Evolutionary conservation across 2,329 filamentous ascomycete genomes (phyloP).

Genomic region (Lecanicillium sp.): DNA sequence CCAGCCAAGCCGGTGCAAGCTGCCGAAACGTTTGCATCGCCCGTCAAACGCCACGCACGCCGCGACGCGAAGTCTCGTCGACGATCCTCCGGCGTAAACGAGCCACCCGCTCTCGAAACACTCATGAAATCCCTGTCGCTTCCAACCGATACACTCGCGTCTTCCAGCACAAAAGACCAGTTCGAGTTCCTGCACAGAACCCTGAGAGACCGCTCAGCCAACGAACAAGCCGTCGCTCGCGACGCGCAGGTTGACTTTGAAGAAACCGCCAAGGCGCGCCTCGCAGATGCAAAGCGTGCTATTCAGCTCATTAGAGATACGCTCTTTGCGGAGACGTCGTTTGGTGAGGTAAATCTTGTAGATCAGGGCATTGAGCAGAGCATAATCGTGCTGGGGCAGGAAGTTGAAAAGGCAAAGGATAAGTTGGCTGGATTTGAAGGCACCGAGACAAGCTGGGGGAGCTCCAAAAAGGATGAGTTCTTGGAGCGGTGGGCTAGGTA

Average conservation of each 20-base stretch:
- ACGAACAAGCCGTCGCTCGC: conserved; percentile 34
- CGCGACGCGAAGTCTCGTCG: conserved; percentile 18
- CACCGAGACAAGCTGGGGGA: conserved; percentile 28
- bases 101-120: conserved; percentile 34
- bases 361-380: conserved; percentile 46
- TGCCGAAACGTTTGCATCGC: conserved; percentile 20
- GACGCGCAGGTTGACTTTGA: conserved; percentile 46
- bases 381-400: conserved; percentile 37
- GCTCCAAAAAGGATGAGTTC: conserved; percentile 42
- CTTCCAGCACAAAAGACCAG: conserved; percentile 15
- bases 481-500: conserved; percentile 21
- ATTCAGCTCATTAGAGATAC: conserved; percentile 43
- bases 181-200: conserved; percentile 25
- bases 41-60: conserved; percentile 24
- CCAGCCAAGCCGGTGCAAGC: conserved; percentile 18
- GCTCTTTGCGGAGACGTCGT: conserved; percentile 44
- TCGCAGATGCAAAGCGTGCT: conserved; percentile 40
- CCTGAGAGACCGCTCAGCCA: conserved; percentile 31
- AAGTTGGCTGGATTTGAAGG: conserved; percentile 31
- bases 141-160: conserved; percentile 26
- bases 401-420: conserved; percentile 32
- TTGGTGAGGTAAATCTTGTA: conserved; percentile 37
- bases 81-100: conserved; percentile 26
- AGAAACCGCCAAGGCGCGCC: conserved; percentile 26
- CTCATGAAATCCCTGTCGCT: conserved; percentile 42